Percentiles rank a stretch among this genome's conserved stretches.
Evolutionary conservation across 192 early-diverging fungal genomes (phyloP).

Genomic region (Allomyces javanicus): DNA sequence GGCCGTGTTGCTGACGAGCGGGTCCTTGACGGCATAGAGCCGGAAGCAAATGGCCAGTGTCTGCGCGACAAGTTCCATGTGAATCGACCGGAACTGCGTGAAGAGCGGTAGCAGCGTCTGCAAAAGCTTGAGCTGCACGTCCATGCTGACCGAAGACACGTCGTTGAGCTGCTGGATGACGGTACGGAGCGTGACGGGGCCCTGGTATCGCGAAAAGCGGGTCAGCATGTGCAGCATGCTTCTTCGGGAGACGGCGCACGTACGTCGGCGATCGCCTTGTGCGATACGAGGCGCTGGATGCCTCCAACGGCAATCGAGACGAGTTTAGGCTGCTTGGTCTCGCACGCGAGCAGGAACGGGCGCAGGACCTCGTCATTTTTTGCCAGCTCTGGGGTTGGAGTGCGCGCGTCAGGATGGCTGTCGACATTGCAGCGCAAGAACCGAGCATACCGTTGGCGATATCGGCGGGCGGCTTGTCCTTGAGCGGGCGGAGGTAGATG

Average conservation of each 20-base stretch:
- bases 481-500: conserved; percentile 23
- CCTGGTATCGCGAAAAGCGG: conserved; percentile 14
- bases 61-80: conserved; percentile 48
- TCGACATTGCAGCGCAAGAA: not conserved
- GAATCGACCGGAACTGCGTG: conserved; percentile 57
- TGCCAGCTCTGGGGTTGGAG: conserved; percentile 30
- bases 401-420: not conserved
- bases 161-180: conserved; percentile 51
- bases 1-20: conserved; percentile 67
- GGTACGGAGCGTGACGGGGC: conserved; percentile 26
- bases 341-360: conserved; percentile 73
- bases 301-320: conserved; percentile 64
- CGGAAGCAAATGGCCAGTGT: conserved; percentile 63
- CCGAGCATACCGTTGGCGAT: conserved; percentile 12
- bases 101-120: conserved; percentile 80
- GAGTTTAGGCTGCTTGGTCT: conserved; percentile 62
- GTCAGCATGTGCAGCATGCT: not conserved
- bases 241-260: not conserved
- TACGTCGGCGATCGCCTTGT: conserved; percentile 53
- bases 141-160: conserved; percentile 43
- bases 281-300: conserved; percentile 54
- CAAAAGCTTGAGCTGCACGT: conserved; percentile 81
- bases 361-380: conserved; percentile 57
- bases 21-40: conserved; percentile 63
- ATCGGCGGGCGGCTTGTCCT: conserved; percentile 12